A percentile compares a stretch with the other conserved stretches of the same genome.
These are phyloP conservation scores for Hysterium pulicare DNA, from an alignment of 2,329 filamentous ascomycete species.

Conservation along the genomic window DNA sequence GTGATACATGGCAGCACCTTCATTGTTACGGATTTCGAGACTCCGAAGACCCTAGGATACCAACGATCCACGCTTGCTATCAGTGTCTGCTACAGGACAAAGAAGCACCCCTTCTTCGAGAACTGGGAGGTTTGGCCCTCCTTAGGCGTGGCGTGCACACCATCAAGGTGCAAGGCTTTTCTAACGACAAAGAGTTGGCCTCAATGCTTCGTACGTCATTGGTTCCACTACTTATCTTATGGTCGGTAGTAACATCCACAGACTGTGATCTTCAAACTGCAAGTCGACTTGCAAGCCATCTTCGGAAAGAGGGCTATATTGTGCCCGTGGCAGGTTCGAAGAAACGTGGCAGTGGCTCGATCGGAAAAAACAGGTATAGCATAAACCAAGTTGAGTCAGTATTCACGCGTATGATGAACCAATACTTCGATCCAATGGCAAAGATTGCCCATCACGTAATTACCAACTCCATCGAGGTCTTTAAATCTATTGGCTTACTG, in stretches of 20 bases:
- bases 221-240: not conserved
- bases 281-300: conserved; percentile 9
- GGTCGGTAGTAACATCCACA: conserved; percentile 6
- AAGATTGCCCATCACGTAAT: conserved; percentile 21
- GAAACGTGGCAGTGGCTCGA: conserved; percentile 6
- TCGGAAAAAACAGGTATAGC: conserved; percentile 5
- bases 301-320: conserved; percentile 10
- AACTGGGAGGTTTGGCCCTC: conserved; percentile 15
- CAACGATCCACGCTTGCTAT: conserved; percentile 46
- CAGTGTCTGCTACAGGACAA: conserved; percentile 39
- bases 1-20: conserved; percentile 45
- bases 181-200: conserved; percentile 13
- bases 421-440: conserved; percentile 19
- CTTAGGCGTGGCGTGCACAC: conserved; percentile 16
- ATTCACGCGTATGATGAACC: conserved; percentile 8
- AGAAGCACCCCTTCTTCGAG: conserved; percentile 11
- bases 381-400: conserved; percentile 3
- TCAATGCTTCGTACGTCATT: conserved; percentile 14
- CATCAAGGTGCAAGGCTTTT: conserved; percentile 15
- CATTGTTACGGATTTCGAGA: conserved; percentile 46
- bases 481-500: not conserved
- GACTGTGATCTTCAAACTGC: conserved; percentile 18
- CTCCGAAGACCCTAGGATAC: conserved; percentile 37
- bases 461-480: not conserved
- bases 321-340: conserved; percentile 4